Evolutionary conservation across 306 rosid species (phyloP).

Genomic region (Begonia peltatifolia): DNA sequence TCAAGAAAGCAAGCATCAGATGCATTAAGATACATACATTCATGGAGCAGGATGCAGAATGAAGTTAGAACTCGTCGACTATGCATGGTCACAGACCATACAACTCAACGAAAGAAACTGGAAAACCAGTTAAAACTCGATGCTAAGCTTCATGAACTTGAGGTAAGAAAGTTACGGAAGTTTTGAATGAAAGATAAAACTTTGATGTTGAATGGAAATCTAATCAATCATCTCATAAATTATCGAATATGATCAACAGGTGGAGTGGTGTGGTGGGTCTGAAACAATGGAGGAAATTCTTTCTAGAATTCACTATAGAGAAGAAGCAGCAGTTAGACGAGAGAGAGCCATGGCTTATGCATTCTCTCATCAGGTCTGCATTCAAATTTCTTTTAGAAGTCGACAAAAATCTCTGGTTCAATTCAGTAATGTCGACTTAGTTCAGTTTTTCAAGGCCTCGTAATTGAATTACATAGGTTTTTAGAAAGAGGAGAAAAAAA

Average conservation of each 20-base stretch:
- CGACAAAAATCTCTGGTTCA: too few species aligned
- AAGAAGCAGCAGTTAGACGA: constrained; percentile 56
- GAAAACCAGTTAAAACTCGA: constrained; percentile 62
- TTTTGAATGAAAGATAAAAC: too few species aligned
- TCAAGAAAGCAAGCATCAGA: constrained; percentile 13
- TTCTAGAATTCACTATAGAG: constrained; percentile 50
- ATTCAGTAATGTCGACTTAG: too few species aligned
- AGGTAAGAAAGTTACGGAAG: constrained; percentile 20
- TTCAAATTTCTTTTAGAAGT: too few species aligned
- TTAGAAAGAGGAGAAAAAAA: too few species aligned
- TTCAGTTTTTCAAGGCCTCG: too few species aligned
- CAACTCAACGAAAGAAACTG: constrained; percentile 33
- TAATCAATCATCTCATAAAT: not conserved
- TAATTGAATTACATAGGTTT: too few species aligned
- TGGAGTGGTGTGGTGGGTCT: constrained; percentile 62
- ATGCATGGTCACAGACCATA: constrained; percentile 46
- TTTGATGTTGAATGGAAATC: too few species aligned
- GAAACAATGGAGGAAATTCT: constrained; percentile 79
- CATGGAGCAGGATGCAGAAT: constrained; percentile 56
- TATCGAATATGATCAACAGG: constrained; percentile 18
- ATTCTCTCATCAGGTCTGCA: constrained; percentile 61
- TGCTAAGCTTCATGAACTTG: constrained; percentile 59
- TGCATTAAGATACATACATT: constrained; percentile 46
- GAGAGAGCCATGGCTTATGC: constrained; percentile 86
- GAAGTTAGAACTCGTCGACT: constrained; percentile 36